phyloP scores from a whole-genome alignment of 139 green algal species.

The Volvox africanus region DNA sequence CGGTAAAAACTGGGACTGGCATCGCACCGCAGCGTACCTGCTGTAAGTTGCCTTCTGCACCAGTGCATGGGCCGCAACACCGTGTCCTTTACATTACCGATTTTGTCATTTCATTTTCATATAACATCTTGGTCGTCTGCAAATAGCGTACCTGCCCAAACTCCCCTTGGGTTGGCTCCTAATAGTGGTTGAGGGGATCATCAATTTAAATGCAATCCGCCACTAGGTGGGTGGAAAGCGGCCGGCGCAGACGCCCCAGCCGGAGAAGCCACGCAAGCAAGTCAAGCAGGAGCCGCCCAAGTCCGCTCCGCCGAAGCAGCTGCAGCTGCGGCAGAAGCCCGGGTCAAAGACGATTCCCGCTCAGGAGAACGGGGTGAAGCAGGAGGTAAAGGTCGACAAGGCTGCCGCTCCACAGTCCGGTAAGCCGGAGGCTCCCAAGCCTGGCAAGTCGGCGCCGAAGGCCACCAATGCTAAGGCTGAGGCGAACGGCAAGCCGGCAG shows the following conservation, averaged over 20 bases:
- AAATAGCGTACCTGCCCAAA: not conserved
- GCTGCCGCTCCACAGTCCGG: not conserved
- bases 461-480: too few relatives aligned
- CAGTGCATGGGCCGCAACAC: too few relatives aligned
- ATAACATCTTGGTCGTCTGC: not conserved
- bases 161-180: too few relatives aligned
- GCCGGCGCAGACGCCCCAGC: slow-evolving; percentile 28
- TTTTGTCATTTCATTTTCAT: not conserved
- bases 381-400: not conserved
- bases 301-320: slow-evolving; percentile 27
- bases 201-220: not conserved
- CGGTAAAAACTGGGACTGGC: too few relatives aligned
- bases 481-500: not conserved
- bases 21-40: too few relatives aligned
- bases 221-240: slow-evolving; percentile 37
- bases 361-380: slow-evolving; percentile 5
- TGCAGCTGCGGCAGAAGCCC: not conserved
- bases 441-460: not conserved
- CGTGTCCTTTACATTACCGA: not conserved
- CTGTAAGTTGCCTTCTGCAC: too few relatives aligned
- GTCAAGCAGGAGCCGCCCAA: slow-evolving; percentile 11
- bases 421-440: not conserved
- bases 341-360: not conserved
- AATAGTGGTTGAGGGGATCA: too few relatives aligned
- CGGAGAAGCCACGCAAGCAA: not conserved